Percentiles rank a stretch among this genome's conserved stretches.
These are phyloP conservation scores for Gloeostereum incarnatum DNA, from an alignment of 768 basidiomycete species.

Conservation along the genomic window DNA sequence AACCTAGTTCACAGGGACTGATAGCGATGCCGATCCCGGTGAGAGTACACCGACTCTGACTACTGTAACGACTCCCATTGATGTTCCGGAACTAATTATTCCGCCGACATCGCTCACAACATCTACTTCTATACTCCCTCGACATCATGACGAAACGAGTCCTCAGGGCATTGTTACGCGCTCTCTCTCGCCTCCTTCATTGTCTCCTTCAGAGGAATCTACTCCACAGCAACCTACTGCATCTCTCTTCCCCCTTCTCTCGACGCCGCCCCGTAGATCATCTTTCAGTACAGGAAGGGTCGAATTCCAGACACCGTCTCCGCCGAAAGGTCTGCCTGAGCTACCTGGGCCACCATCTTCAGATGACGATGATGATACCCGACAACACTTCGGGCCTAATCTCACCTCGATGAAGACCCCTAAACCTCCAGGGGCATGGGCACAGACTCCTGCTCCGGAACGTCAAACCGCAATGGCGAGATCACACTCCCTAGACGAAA, in stretches of 20 bases:
- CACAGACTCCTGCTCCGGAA: constrained; percentile 17
- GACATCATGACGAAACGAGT: constrained; percentile 7
- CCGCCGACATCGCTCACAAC: too few species aligned
- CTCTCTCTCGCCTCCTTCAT: constrained; percentile 2
- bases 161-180: constrained; percentile 8
- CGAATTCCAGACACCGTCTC: constrained; percentile 55
- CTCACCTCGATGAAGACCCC: constrained; percentile 30
- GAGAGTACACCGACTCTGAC: constrained; percentile 16
- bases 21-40: constrained; percentile 10
- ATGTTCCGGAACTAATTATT: too few species aligned
- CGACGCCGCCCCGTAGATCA: constrained; percentile 39
- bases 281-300: constrained; percentile 30
- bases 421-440: constrained; percentile 29
- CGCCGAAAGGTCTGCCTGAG: constrained; percentile 52
- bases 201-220: constrained; percentile 3
- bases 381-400: constrained; percentile 17
- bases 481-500: constrained; percentile 12
- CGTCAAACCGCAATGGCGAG: constrained; percentile 5
- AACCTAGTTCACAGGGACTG: too few species aligned
- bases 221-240: constrained; percentile 4
- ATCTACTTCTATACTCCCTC: constrained; percentile 1
- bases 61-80: constrained; percentile 10
- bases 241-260: constrained; percentile 15
- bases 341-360: constrained; percentile 60
- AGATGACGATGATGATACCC: constrained; percentile 30